Base-by-base conservation (phyloP, 495 filamentous ascomycete genomes). In the Pseudevernia furfuracea region DNA sequence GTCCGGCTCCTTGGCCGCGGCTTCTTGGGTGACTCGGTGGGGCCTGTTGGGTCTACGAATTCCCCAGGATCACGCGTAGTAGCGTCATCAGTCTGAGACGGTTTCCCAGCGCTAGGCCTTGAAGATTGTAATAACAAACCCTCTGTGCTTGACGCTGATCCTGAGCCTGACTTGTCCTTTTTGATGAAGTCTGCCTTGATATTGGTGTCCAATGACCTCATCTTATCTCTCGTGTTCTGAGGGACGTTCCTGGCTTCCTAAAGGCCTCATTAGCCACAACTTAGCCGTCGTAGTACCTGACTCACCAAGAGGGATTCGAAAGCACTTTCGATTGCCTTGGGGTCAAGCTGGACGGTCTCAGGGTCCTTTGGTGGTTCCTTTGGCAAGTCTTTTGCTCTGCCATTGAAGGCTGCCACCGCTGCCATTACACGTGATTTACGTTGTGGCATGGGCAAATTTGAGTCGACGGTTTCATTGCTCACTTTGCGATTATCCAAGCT, bases 121-220 rank as follows among this genome's bases (percentile, higher is more conserved):
- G 62, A 44, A 32, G 48, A 25, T n/a, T 65, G 64, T 15, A 46
- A 41, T 7, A 64, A 48, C 32, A 64, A 21, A 37, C 61, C 59
- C 53, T 80, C 78, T n/a, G 74, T 70, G 28, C 74, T 75, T 34
- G 77, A 78, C 9, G 69, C 60, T 32, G 76, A 75, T 46, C 77
- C 78, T 57, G 77, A 86, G 67, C 89, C 87, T 1, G 85, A 84
- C 75, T 86, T 88, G 70, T 96, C 89, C 70, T 96, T 91, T 65
- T 87, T 84, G 69, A 97, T 90, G 67, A 98, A 96, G 66, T 98
- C 92, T 67, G 88, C 88, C 76, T 98, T 98, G 75, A 98, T 91
- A 36, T 88, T 89, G 62, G 87, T 84, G 61, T 90, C 90, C 58
- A 98, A 78, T 38, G 84, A 90, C 37, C 94, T 85, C 91, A 98